A percentile compares a stretch with the other conserved stretches of the same genome.
These are phyloP conservation scores for Diplosphaera chodatii DNA, from an alignment of 139 green algal species.

Conservation along the genomic window DNA sequence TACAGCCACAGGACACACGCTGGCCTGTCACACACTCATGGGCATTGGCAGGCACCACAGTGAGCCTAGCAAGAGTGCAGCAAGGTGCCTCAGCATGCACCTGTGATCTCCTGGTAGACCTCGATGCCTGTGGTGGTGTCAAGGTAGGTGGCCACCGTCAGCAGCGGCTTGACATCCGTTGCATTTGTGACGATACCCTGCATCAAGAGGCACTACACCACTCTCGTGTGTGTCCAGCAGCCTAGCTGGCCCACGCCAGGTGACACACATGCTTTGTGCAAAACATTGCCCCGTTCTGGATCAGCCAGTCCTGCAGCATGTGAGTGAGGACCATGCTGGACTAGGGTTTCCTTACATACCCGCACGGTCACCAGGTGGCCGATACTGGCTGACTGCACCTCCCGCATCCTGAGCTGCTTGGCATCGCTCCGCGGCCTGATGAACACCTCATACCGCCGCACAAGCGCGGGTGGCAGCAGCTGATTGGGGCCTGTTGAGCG, in stretches of 20 bases:
- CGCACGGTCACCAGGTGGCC: slow-evolving; percentile 79
- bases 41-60: too few species aligned
- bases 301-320: too few species aligned
- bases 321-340: too few species aligned
- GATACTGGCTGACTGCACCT: slow-evolving; percentile 67
- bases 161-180: slow-evolving; percentile 88
- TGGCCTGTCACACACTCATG: too few species aligned
- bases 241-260: too few species aligned
- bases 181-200: slow-evolving; percentile 88
- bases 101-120: slow-evolving; percentile 88
- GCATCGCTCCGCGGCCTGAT: slow-evolving; percentile 48
- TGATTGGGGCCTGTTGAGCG: slow-evolving; percentile 13
- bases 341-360: too few species aligned
- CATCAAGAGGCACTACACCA: too few species aligned
- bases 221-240: too few species aligned
- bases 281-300: too few species aligned
- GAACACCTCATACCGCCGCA: slow-evolving; percentile 83
- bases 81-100: not conserved
- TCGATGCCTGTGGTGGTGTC: slow-evolving; percentile 84
- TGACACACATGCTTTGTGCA: too few species aligned
- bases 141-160: slow-evolving; percentile 91
- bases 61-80: too few species aligned
- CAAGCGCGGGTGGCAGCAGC: slow-evolving; percentile 65
- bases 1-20: too few species aligned
- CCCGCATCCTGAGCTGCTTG: slow-evolving; percentile 47